phyloP scores from a whole-genome alignment of 2,329 filamentous ascomycete species.

The Bipolaris gigantea region DNA sequence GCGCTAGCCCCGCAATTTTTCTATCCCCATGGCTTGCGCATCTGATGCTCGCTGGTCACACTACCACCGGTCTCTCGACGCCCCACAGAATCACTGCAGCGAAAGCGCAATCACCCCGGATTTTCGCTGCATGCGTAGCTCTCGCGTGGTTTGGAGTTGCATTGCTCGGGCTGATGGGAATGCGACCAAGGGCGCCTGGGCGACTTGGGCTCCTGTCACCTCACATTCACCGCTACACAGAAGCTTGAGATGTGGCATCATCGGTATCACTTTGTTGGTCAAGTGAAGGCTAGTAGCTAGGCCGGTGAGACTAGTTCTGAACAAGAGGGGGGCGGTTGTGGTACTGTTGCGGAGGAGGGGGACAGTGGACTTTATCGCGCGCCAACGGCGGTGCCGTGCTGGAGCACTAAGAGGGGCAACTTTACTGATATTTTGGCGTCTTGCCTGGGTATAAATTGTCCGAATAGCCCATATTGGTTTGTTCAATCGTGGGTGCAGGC shows the following conservation, averaged over 20 bases:
- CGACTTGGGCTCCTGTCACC: constrained; percentile 1
- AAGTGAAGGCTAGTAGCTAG: background rate
- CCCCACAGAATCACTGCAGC: constrained; percentile 5
- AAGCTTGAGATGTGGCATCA: background rate
- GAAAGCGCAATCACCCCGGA: background rate
- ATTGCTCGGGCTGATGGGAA: background rate
- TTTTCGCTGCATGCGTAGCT: constrained; percentile 11
- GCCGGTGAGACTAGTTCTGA: background rate
- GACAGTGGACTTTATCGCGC: background rate
- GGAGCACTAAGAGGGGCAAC: background rate
- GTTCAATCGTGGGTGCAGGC: background rate
- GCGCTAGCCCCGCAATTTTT: constrained; percentile 14
- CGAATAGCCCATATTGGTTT: background rate
- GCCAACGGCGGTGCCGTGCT: background rate
- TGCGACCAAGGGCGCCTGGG: background rate
- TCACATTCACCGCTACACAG: constrained; percentile 4
- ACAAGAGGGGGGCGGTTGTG: background rate
- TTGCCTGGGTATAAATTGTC: background rate
- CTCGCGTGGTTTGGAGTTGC: constrained; percentile 17
- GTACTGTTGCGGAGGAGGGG: background rate
- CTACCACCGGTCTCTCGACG: constrained; percentile 2
- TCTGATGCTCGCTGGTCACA: constrained; percentile 21
- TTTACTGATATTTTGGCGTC: background rate
- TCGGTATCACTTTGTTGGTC: background rate
- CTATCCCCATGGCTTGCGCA: constrained; percentile 4